Evolutionary conservation across 2,329 filamentous ascomycete genomes (phyloP).

Genomic region (Akanthomyces lecanii): DNA sequence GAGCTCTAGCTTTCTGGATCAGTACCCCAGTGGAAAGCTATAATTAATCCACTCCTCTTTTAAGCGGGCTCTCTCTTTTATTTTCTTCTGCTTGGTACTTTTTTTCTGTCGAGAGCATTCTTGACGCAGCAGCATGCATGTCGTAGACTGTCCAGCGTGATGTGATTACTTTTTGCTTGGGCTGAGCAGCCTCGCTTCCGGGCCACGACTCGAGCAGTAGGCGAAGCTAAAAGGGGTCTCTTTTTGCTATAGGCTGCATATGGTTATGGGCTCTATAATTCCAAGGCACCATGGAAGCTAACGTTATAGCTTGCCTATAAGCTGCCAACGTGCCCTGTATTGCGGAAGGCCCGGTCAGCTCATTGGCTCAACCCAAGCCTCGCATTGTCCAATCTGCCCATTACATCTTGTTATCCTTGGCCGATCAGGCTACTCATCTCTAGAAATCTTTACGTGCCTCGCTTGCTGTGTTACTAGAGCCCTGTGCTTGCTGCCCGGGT

Average conservation of each 20-base stretch:
- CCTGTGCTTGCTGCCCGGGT: too few species aligned
- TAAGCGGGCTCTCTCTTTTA: not conserved
- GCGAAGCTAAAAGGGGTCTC: not conserved
- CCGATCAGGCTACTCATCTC: not conserved
- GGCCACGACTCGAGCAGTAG: not conserved
- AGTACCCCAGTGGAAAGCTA: slow-evolving; percentile 1
- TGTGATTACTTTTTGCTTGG: not conserved
- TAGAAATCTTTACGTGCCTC: not conserved
- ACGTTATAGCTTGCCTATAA: not conserved
- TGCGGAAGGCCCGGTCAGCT: not conserved
- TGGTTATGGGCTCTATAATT: not conserved
- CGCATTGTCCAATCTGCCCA: not conserved
- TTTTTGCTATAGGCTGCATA: not conserved
- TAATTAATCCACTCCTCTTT: slow-evolving; percentile 6
- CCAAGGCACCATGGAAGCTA: not conserved
- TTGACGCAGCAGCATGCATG: not conserved
- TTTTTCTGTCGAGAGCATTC: not conserved
- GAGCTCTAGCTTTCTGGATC: slow-evolving; percentile 8
- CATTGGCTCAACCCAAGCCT: not conserved
- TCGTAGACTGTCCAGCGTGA: not conserved
- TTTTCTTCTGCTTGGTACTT: not conserved
- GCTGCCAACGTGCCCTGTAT: not conserved
- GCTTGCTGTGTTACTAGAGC: too few species aligned
- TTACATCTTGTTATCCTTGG: not conserved
- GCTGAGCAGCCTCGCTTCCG: not conserved